phyloP scores from a whole-genome alignment of 495 filamentous ascomycete species.

The Aspergillus avenaceus region DNA sequence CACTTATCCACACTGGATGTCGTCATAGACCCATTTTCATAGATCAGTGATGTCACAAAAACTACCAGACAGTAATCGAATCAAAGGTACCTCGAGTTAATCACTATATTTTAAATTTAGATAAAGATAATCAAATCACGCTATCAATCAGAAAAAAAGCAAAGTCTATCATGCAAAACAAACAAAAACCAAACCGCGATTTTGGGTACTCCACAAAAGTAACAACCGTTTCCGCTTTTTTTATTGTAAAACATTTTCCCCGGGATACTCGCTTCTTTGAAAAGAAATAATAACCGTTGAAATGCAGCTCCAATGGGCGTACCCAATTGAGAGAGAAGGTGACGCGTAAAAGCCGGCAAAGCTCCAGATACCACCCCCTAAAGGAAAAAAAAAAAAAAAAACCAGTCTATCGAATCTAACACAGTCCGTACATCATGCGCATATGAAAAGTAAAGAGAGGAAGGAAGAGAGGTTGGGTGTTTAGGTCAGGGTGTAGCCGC shows the following conservation, averaged over 20 bases:
- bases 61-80: no score
- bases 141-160: conserved; percentile 6
- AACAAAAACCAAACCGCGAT: conserved; percentile 2
- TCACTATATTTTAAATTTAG: no score
- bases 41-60: no score
- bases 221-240: conserved; percentile 8
- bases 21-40: no score
- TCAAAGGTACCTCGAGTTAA: no score
- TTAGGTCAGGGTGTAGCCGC: conserved; percentile 85
- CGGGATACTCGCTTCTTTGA: not conserved
- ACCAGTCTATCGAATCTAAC: not conserved
- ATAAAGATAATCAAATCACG: conserved; percentile 11
- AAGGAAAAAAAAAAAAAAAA: not conserved
- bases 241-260: not conserved
- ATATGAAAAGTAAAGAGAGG: not conserved
- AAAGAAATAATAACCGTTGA: conserved; percentile 4
- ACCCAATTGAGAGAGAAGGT: not conserved
- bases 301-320: conserved; percentile 12
- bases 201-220: conserved; percentile 5
- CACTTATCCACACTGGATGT: no score
- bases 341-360: not conserved
- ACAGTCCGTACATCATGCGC: conserved; percentile 3
- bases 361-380: not conserved
- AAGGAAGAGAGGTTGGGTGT: not conserved
- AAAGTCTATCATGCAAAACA: conserved; percentile 12